A percentile compares a stretch with the other conserved stretches of the same genome.
Conservation (phyloP, 441 rosid species). For the Manihot esculenta region DNA sequence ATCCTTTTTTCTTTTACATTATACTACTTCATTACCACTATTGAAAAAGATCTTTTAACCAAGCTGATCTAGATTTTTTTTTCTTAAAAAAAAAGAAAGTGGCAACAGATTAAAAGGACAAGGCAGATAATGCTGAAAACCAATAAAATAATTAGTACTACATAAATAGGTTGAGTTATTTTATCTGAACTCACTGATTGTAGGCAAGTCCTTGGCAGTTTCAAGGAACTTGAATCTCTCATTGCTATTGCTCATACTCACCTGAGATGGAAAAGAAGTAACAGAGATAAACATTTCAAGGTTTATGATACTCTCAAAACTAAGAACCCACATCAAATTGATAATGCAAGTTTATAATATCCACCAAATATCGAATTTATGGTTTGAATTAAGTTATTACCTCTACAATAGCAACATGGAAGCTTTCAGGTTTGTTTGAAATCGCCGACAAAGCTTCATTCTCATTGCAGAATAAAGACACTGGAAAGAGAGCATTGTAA, state of each 20-base stretch:
- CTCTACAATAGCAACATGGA: slow-evolving; percentile 90
- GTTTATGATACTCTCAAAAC: neutral
- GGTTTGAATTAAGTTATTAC: slow-evolving; percentile 29
- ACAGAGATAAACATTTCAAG: slow-evolving; percentile 1
- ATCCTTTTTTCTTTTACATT: neutral
- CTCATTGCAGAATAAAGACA: slow-evolving; percentile 69
- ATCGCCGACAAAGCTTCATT: slow-evolving; percentile 72
- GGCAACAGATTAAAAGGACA: neutral
- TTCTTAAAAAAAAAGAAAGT: neutral
- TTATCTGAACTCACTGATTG: slow-evolving; percentile 60
- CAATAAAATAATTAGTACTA: no score
- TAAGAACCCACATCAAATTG: no score
- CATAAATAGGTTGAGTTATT: neutral
- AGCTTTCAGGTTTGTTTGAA: slow-evolving; percentile 55
- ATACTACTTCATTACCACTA: neutral
- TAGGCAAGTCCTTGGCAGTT: slow-evolving; percentile 77
- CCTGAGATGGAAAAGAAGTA: slow-evolving; percentile 47
- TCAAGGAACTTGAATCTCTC: slow-evolving; percentile 81
- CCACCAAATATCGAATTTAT: neutral
- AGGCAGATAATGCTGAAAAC: no score
- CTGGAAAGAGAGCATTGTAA: slow-evolving; percentile 44
- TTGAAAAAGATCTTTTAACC: neutral
- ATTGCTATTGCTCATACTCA: slow-evolving; percentile 37
- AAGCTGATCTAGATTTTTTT: no score
- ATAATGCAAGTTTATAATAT: neutral